phyloP scores from a whole-genome alignment of 306 rosid genomes.

The Sicyos baderoa region DNA sequence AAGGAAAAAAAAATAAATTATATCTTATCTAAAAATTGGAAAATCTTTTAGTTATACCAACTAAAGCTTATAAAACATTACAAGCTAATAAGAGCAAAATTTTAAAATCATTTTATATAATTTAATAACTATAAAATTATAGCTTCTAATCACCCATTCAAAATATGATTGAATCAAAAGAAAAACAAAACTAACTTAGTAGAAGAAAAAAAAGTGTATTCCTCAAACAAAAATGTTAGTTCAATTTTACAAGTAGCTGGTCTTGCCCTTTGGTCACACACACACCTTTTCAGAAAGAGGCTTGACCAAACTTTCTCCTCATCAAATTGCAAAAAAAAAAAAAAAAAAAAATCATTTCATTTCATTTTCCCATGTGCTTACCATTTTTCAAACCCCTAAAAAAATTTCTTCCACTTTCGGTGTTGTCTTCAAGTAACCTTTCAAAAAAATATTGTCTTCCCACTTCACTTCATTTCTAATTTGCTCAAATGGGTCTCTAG shows the following conservation, averaged over 20 bases:
- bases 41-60: no score
- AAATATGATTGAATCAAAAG: no score
- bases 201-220: no score
- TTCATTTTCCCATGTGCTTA: conserved; percentile 10
- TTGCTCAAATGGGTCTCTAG: conserved; percentile 15
- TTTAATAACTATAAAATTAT: no score
- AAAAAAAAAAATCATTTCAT: no score
- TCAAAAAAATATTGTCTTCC: background rate
- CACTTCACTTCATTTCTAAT: conserved; percentile 5
- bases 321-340: conserved; percentile 12
- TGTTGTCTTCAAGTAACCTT: conserved; percentile 13
- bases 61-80: no score
- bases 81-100: no score
- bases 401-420: conserved; percentile 12
- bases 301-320: conserved; percentile 54
- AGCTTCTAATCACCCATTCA: no score
- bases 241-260: background rate
- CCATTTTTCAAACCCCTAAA: conserved; percentile 8
- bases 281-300: conserved; percentile 47
- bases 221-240: no score
- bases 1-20: no score
- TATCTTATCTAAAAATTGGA: no score
- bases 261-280: background rate
- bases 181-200: background rate
- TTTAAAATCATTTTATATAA: no score